Base-by-base conservation (phyloP, 2,329 filamentous ascomycete species). In the Lasiodiplodia theobromae region DNA sequence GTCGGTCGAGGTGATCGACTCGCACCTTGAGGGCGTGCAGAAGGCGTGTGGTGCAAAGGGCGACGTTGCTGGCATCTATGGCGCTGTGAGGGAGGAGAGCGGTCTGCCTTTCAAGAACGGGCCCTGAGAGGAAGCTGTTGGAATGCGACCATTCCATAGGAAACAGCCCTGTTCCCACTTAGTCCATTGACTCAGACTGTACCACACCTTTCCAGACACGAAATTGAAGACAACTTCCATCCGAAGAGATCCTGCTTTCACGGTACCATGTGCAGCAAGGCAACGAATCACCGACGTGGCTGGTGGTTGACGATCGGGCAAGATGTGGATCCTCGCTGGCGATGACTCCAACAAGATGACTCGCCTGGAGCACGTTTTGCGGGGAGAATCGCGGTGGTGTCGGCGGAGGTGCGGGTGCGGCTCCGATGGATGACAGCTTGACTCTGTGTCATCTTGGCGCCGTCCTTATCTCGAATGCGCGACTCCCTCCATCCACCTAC, bases 11-110 rank as follows among this genome's bases (percentile, higher is more conserved):
- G 84, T 90, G 3, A 90, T 85, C 1, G 90, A 94, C 79, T 83
- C 81, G 34, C 91, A 96, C 77, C 79, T 97, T 73, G 84, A 85
- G 67, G 81, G 83, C 68, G 89, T 97, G 2, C 90, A 92, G 78
- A 87, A 90, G 69, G 85, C 93, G 70, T 82, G 84, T 58, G 93
- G 92, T 0, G 85, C 86, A 54, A 88, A 85, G 72, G 93, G 93
- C 0, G 94, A 97, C 79, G 88, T 97, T 77, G 90, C 92, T 2
- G 90, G 87, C 12, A 91, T 97, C 47, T 97, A 97, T 81, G 94
- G 94, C 0, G 91, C 90, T 2, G 89, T 92, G 67, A 87, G 94
- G 74, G 83, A 90, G 80, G 90, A 93, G 76, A 87, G 87, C 34
- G 93, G 93, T 0, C 79, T 97, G 73, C 85, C 88, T 67, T 97